phyloP scores from a whole-genome alignment of 805 yeast genomes.

The Candida ponderosae region DNA sequence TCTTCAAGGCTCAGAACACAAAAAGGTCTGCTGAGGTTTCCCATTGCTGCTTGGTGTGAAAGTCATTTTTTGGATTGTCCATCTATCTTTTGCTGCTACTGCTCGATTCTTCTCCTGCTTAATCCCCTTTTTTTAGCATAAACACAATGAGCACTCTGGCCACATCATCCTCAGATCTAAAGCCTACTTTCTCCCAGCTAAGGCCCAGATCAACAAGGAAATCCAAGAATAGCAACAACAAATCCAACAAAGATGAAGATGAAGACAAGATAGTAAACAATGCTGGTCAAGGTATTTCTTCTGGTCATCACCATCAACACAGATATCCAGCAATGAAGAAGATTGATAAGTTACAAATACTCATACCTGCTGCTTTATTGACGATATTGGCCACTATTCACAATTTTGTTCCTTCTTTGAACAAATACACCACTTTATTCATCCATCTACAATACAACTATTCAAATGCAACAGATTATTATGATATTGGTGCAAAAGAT shows the following conservation, averaged over 20 bases:
- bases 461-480: conserved; percentile 20
- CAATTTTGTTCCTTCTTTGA: background rate
- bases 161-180: no score
- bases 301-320: background rate
- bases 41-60: no score
- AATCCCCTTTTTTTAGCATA: no score
- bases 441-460: conserved; percentile 32
- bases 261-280: background rate
- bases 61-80: no score
- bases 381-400: background rate
- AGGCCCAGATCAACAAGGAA: no score
- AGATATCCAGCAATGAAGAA: conserved; percentile 1
- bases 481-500: conserved; percentile 53
- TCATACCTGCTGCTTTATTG: conserved; percentile 17
- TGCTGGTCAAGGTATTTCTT: background rate
- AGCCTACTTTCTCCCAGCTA: no score
- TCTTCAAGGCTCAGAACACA: no score
- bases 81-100: no score
- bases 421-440: conserved; percentile 25
- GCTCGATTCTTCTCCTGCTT: no score
- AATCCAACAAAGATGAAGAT: background rate
- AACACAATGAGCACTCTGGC: no score
- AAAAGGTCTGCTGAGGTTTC: no score
- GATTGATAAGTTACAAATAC: conserved; percentile 21
- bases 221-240: background rate